These are phyloP conservation scores for Populus tremula DNA, from an alignment of 345 rosid genomes.

Conservation along the genomic window DNA sequence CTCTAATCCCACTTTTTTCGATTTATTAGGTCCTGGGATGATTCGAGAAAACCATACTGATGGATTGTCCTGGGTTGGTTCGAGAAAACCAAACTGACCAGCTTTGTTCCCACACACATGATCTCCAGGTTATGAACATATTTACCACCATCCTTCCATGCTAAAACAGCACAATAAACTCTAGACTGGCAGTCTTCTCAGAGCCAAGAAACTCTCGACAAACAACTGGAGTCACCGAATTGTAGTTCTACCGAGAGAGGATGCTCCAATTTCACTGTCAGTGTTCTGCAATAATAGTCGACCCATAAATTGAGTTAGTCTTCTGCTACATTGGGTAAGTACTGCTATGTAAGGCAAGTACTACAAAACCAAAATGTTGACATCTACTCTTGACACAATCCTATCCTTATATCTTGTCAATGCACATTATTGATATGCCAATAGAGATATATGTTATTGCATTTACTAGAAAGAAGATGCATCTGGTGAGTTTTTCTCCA, in stretches of 20 bases:
- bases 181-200: not conserved
- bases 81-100: not conserved
- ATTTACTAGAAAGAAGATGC: not conserved
- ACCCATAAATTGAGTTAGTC: not conserved
- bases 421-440: not conserved
- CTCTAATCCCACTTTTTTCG: not conserved
- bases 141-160: not conserved
- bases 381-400: not conserved
- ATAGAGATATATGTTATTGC: not conserved
- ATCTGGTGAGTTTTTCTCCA: not conserved
- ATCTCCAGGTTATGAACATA: not conserved
- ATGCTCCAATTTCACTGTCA: slow-evolving; percentile 73
- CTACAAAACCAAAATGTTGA: not conserved
- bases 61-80: not conserved
- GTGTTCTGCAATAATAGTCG: slow-evolving; percentile 51
- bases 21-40: not conserved
- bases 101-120: not conserved
- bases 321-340: not conserved
- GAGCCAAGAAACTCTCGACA: not conserved
- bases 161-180: not conserved
- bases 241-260: slow-evolving; percentile 72
- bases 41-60: slow-evolving; percentile 4
- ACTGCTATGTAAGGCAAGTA: not conserved
- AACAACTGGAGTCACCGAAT: slow-evolving; percentile 49
- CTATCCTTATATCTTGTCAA: not conserved